phyloP scores from a whole-genome alignment of 176 grass and related monocot species.

The Juncus inflexus region DNA sequence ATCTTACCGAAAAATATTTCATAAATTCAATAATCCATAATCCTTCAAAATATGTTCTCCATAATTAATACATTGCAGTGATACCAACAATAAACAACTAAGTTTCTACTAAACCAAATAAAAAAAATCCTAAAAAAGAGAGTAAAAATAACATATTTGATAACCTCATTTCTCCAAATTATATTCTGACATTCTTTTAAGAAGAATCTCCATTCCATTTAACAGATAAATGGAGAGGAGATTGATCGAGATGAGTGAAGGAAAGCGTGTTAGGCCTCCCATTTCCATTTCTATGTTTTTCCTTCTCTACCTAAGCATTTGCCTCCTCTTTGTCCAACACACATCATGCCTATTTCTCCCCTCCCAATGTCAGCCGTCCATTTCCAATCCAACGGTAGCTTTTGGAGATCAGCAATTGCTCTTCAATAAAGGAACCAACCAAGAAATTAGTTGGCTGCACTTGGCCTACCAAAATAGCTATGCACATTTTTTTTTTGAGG shows the following conservation, averaged over 20 bases:
- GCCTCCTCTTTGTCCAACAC: constrained; percentile 43
- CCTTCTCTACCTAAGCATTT: constrained; percentile 21
- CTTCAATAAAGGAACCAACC: not conserved
- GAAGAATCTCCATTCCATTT: too few species aligned
- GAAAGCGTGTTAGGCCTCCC: constrained; percentile 31
- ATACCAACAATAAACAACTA: too few species aligned
- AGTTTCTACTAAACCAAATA: too few species aligned
- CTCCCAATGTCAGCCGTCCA: not conserved
- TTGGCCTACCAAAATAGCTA: not conserved
- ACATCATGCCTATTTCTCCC: constrained; percentile 14
- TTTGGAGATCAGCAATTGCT: not conserved
- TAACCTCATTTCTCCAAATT: too few species aligned
- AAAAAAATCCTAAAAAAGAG: too few species aligned
- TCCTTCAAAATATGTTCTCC: too few species aligned
- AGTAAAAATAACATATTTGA: too few species aligned
- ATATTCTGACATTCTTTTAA: too few species aligned
- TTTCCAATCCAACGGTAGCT: constrained; percentile 4
- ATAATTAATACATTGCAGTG: too few species aligned
- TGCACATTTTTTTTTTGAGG: not conserved
- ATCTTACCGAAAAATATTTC: too few species aligned
- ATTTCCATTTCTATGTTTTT: constrained; percentile 25
- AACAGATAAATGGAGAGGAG: too few species aligned
- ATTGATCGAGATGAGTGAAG: not conserved
- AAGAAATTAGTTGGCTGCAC: not conserved
- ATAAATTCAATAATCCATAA: too few species aligned